phyloP scores from a whole-genome alignment of 495 filamentous ascomycete genomes.

The Neurospora hispaniola region DNA sequence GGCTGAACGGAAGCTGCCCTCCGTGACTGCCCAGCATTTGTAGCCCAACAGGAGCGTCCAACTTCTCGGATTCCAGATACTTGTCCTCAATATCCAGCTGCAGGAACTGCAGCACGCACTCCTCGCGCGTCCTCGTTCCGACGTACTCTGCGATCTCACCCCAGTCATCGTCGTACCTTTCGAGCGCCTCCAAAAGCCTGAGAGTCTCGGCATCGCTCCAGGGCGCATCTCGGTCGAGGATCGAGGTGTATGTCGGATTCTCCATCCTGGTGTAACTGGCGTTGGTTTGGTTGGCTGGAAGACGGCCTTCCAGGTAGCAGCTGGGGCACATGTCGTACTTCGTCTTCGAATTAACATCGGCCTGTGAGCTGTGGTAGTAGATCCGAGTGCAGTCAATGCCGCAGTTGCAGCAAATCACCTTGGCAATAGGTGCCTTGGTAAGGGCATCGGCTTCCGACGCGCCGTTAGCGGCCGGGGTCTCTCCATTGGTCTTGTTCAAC shows the following conservation, averaged over 20 bases:
- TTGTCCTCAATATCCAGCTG: constrained; percentile 86
- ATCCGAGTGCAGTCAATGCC: constrained; percentile 86
- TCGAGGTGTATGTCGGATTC: constrained; percentile 61
- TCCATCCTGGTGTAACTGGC: constrained; percentile 79
- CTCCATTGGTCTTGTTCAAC: constrained; percentile 63
- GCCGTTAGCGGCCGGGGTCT: constrained; percentile 50
- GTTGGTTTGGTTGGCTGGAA: constrained; percentile 60
- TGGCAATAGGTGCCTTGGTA: constrained; percentile 46
- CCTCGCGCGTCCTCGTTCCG: constrained; percentile 81
- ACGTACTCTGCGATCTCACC: constrained; percentile 84
- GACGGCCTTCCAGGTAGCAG: constrained; percentile 73
- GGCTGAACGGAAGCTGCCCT: constrained; percentile 74
- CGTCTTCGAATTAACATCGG: constrained; percentile 45
- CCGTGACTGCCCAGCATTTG: constrained; percentile 49
- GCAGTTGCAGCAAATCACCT: constrained; percentile 76
- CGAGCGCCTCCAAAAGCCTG: constrained; percentile 75
- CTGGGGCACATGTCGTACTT: constrained; percentile 82
- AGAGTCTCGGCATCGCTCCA: constrained; percentile 88
- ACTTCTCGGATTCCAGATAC: constrained; percentile 65
- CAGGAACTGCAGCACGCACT: constrained; percentile 93
- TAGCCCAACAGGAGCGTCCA: constrained; percentile 47
- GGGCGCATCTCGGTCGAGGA: constrained; percentile 68
- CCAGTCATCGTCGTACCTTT: constrained; percentile 93
- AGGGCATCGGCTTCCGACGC: constrained; percentile 37
- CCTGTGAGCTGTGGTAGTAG: constrained; percentile 75